These are phyloP conservation scores for Jaenimonas drosophilae DNA, from an alignment of 208 protist genomes.

Conservation along the genomic window DNA sequence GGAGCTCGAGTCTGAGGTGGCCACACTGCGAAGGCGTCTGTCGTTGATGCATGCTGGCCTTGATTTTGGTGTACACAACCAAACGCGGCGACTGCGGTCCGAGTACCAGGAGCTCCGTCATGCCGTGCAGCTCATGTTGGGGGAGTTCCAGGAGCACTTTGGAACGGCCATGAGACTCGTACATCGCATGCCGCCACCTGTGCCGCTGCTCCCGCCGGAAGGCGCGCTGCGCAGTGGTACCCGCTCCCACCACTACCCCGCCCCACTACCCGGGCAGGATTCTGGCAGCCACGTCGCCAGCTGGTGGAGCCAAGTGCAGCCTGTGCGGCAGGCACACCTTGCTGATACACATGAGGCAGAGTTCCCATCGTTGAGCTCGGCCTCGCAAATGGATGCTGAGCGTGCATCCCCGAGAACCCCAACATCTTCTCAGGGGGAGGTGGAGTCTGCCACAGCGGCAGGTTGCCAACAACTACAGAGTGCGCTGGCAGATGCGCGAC, in stretches of 20 bases:
- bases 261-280: neutral
- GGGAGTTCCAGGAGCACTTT: constrained; percentile 21
- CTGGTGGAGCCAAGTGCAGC: neutral
- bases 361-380: too few species aligned
- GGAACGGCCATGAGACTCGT: too few species aligned
- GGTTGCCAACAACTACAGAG: neutral
- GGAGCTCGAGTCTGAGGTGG: constrained; percentile 17
- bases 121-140: constrained; percentile 25
- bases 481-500: constrained; percentile 3
- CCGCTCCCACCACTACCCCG: neutral
- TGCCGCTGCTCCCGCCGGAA: constrained; percentile 3
- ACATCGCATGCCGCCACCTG: constrained; percentile 11
- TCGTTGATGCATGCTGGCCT: constrained; percentile 8
- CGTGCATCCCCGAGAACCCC: too few species aligned
- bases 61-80: constrained; percentile 16
- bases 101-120: constrained; percentile 26
- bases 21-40: constrained; percentile 7
- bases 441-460: too few species aligned
- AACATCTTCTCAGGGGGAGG: too few species aligned
- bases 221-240: neutral
- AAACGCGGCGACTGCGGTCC: constrained; percentile 19
- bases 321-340: neutral
- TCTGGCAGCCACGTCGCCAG: neutral
- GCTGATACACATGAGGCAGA: too few species aligned
- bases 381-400: too few species aligned